Evolutionary conservation across 2,329 filamentous ascomycete species (phyloP).

Genomic region (Ophiocordyceps australis): DNA sequence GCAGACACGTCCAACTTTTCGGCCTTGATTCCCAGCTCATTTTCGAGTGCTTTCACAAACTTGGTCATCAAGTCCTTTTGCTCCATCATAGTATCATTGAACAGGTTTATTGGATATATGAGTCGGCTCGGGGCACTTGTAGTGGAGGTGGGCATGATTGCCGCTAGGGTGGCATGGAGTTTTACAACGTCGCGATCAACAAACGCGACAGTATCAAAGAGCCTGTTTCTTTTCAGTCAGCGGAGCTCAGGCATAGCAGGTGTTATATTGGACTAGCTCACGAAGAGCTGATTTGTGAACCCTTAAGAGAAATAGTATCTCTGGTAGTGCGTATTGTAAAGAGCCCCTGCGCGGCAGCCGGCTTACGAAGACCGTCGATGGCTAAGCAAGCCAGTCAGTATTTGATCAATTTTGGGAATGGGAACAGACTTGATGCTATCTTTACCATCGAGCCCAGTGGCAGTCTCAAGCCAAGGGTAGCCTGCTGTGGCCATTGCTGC

Average conservation of each 20-base stretch:
- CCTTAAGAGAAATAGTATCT: slow-evolving; percentile 3
- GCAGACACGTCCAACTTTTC: slow-evolving; percentile 5
- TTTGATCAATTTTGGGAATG: not conserved
- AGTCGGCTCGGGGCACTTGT: slow-evolving; percentile 5
- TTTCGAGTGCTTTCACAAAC: slow-evolving; percentile 10
- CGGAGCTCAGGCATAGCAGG: not conserved
- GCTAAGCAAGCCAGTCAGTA: not conserved
- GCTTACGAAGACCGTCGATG: slow-evolving; percentile 6
- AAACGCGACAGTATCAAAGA: slow-evolving; percentile 7
- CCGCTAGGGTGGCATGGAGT: slow-evolving; percentile 6
- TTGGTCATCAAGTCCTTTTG: slow-evolving; percentile 3
- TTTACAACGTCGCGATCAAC: slow-evolving; percentile 9
- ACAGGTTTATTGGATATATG: slow-evolving; percentile 10
- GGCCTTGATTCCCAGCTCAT: slow-evolving; percentile 4
- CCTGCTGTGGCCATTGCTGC: slow-evolving; percentile 16
- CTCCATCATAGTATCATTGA: not conserved
- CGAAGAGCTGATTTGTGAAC: slow-evolving; percentile 5
- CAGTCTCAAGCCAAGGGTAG: slow-evolving; percentile 22
- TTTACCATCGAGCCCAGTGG: slow-evolving; percentile 17
- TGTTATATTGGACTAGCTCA: slow-evolving; percentile 2
- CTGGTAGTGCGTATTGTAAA: slow-evolving; percentile 11
- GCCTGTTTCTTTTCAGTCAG: slow-evolving; percentile 1
- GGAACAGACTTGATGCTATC: not conserved
- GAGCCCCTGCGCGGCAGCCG: slow-evolving; percentile 9
- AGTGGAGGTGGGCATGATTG: slow-evolving; percentile 2